Evolutionary conservation across 495 filamentous ascomycete species (phyloP), one percentile per base, ranked within the genome.

Genomic region (Apodospora peruviana): DNA sequence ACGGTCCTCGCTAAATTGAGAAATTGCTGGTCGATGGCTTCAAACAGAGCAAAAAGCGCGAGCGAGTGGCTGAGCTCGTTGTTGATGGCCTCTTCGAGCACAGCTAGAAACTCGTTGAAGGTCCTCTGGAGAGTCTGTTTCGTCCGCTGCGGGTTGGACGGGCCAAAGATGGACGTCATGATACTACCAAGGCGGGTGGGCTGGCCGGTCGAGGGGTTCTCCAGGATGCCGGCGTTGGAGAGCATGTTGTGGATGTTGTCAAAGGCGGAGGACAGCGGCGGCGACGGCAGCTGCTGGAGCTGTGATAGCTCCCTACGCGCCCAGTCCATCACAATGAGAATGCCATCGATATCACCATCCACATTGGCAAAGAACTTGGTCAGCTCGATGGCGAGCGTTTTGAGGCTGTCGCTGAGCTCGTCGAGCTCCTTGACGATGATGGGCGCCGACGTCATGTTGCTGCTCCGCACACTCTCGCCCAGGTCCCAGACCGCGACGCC

Each of bases 251-350:
- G 85, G 45, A 93, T 65, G 61, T 95, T 95, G 65, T 85, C 83
- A 55, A 87, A 83, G 21, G 82, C 74, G 23, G 82, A 76, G 19
- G 81, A 76, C 0, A 91, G 69, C 3, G 85, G 67, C 3, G 74
- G 74, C 0, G 77, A 71, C 4, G 84, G 80, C 17, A 60, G 58
- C 20, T 57, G 45, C 36, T 71, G 69, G 21, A 79, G 55, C 40
- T 73, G 72, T 17, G 71, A 61, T 9, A 96, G 78, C 67, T 96
- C 88, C 41, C 88, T 83, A 58, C 85, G 83, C 25, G 88, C 87
- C 90, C 90, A 96, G 64, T 94, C 88, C 89, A 96, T 96, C 12
- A 91, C 87, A 36, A 91, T 84, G 22, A 96, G 74, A 48, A 96
- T 93, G 45, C 84, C 83, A 61, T 95, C 90, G 52, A 96, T 85